Base-by-base conservation (phyloP, 768 basidiomycete genomes). In the Boletus subparvulus region DNA sequence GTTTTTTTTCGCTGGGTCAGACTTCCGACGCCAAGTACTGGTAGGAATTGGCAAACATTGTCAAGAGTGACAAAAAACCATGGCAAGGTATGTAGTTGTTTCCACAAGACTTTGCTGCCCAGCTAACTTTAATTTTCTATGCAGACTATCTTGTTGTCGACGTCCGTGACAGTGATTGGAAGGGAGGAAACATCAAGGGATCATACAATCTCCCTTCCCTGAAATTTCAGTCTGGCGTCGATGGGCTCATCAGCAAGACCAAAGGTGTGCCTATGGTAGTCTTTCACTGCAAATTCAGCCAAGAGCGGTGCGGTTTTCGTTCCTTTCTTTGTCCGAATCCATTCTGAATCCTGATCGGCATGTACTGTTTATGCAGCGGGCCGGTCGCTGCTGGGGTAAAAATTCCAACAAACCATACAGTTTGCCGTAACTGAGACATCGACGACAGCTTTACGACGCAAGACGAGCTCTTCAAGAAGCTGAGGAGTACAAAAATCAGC, bases 121-220 rank as follows among this genome's bases (percentile, higher is more conserved):
- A 40, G n/a, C 53, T 46, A 30, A 55, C 37, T 41, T 6, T 42
- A 3, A 19, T 17, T 11, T 40, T 40, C 33, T 32, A 13, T 37
- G 42, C 48, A 72, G 89, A 92, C 67, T 93, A 85, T 67, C 69
- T 87, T 32, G 79, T 94, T 43, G 81, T 94, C 40, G 92, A 94
- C 69, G 92, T 94, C 33, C 85, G 92, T n/a, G 91, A 92, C 69
- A 82, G 86, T 54, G 92, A 94, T 61, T 89, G 79, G 71, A 75
- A 67, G 12, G 92, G 92, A 61, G 92, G 92, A 37, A 87, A 93
- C 68, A 90, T 94, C 69, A 83, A 80, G 61, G 79, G 81, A 58
- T 78, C 82, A 41, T 65, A 81, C 55, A 83, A 89, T 65, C 66
- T 78, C 35, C 92, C 92, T 2, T 88, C 88, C 9, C 58, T 68